phyloP scores from a whole-genome alignment of 768 basidiomycete genomes.

The Filobasidium floriforme region DNA sequence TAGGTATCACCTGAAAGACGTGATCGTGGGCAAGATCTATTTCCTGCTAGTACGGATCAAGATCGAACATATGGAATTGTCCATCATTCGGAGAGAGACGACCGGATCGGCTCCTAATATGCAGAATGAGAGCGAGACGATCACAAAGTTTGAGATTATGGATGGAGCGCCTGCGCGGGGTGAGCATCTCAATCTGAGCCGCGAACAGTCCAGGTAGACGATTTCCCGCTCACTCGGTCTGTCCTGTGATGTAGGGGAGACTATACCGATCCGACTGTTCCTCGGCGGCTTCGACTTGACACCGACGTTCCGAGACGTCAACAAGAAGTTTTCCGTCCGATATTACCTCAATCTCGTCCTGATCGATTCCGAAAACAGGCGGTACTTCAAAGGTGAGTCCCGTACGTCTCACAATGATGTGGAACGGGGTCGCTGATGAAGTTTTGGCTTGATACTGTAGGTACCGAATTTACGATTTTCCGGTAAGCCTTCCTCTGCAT shows the following conservation, averaged over 20 bases:
- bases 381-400: conserved; percentile 16
- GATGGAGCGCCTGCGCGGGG: conserved; percentile 96
- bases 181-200: conserved; percentile 35
- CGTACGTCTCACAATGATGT: not conserved
- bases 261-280: conserved; percentile 95
- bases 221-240: not conserved
- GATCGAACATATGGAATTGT: conserved; percentile 99
- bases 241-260: conserved; percentile 61
- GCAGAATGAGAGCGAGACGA: conserved; percentile 97
- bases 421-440: not conserved
- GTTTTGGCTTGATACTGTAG: not conserved
- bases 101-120: conserved; percentile 97
- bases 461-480: conserved; percentile 21
- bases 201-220: not conserved
- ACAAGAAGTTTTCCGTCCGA: conserved; percentile 96
- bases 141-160: conserved; percentile 99
- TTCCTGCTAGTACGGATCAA: conserved; percentile 95
- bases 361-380: conserved; percentile 85
- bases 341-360: conserved; percentile 97
- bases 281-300: conserved; percentile 97
- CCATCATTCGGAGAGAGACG: conserved; percentile 93
- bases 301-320: conserved; percentile 96
- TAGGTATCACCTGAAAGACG: conserved; percentile 98
- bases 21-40: conserved; percentile 99
- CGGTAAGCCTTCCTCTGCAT: conserved; percentile 9